Evolutionary conservation across 2,329 filamentous ascomycete species (phyloP).

Genomic region (Colletotrichum falcatum): DNA sequence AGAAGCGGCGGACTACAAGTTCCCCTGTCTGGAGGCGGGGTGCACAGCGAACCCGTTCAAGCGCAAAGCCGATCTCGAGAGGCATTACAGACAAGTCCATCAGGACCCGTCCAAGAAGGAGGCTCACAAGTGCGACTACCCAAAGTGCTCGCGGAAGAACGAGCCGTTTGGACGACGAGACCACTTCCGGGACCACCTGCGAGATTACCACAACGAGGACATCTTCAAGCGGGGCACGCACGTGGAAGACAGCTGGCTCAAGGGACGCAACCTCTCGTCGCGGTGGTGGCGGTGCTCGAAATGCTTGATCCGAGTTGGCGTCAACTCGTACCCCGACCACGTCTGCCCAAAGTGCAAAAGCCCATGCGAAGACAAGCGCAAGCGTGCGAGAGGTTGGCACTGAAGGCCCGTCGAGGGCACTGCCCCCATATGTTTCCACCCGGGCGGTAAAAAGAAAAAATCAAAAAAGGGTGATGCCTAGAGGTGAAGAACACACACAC

Average conservation of each 20-base stretch:
- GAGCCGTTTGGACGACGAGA: slow-evolving; percentile 66
- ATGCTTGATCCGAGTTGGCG: slow-evolving; percentile 61
- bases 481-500: slow-evolving; percentile 6
- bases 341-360: slow-evolving; percentile 62
- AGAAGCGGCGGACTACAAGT: slow-evolving; percentile 38
- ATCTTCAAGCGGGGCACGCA: slow-evolving; percentile 59
- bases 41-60: slow-evolving; percentile 62
- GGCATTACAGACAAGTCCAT: slow-evolving; percentile 65
- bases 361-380: slow-evolving; percentile 58
- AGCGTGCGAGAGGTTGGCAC: slow-evolving; percentile 42
- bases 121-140: slow-evolving; percentile 64
- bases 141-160: slow-evolving; percentile 57
- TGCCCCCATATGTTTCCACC: slow-evolving; percentile 26
- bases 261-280: slow-evolving; percentile 52
- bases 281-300: slow-evolving; percentile 68
- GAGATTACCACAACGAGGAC: slow-evolving; percentile 67
- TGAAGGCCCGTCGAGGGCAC: slow-evolving; percentile 19
- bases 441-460: slow-evolving; percentile 12
- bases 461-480: slow-evolving; percentile 11
- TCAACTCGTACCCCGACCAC: slow-evolving; percentile 53
- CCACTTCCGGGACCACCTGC: slow-evolving; percentile 68
- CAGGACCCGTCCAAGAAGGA: slow-evolving; percentile 55
- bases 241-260: slow-evolving; percentile 53
- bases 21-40: slow-evolving; percentile 52
- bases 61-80: slow-evolving; percentile 65